Evolutionary conservation across 139 green algal genomes (phyloP).

Genomic region (Pleodorina starrii): DNA sequence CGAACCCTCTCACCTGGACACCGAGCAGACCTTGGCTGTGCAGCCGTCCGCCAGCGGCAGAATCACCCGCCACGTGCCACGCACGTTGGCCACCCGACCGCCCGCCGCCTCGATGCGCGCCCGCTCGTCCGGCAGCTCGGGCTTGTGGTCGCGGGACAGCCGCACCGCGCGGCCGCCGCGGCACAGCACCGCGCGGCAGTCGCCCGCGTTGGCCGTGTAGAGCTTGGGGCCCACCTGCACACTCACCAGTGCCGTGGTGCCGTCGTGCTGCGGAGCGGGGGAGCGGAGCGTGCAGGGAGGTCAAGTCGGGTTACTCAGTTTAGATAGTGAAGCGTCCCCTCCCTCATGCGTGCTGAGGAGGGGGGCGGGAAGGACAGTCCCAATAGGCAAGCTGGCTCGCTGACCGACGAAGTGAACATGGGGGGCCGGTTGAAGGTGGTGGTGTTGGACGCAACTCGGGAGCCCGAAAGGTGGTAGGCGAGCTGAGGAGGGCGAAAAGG

Average conservation of each 20-base stretch:
- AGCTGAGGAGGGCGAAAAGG: too few species aligned
- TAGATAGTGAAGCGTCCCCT: too few species aligned
- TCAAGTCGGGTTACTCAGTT: too few species aligned
- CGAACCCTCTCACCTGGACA: slow-evolving; percentile 59
- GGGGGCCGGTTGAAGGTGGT: too few species aligned
- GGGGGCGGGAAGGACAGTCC: too few species aligned
- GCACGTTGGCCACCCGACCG: slow-evolving; percentile 59
- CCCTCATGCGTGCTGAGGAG: too few species aligned
- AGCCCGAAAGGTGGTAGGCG: too few species aligned
- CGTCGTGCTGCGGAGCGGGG: slow-evolving; percentile 50
- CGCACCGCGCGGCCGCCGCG: slow-evolving; percentile 59
- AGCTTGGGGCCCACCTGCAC: slow-evolving; percentile 55
- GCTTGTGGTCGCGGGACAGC: slow-evolving; percentile 82
- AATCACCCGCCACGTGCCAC: slow-evolving; percentile 55
- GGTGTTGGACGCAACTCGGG: too few species aligned
- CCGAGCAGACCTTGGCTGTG: slow-evolving; percentile 54
- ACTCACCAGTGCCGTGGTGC: slow-evolving; percentile 61
- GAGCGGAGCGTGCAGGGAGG: background rate
- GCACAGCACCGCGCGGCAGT: slow-evolving; percentile 76
- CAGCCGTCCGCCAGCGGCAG: slow-evolving; percentile 36
- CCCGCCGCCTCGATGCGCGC: slow-evolving; percentile 65
- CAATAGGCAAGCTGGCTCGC: too few species aligned
- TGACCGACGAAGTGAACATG: too few species aligned
- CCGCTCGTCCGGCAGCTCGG: slow-evolving; percentile 69
- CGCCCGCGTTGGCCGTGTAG: slow-evolving; percentile 65